These are phyloP conservation scores for Aspergillus arachidicola DNA, from an alignment of 2,329 filamentous ascomycete species.

Conservation along the genomic window DNA sequence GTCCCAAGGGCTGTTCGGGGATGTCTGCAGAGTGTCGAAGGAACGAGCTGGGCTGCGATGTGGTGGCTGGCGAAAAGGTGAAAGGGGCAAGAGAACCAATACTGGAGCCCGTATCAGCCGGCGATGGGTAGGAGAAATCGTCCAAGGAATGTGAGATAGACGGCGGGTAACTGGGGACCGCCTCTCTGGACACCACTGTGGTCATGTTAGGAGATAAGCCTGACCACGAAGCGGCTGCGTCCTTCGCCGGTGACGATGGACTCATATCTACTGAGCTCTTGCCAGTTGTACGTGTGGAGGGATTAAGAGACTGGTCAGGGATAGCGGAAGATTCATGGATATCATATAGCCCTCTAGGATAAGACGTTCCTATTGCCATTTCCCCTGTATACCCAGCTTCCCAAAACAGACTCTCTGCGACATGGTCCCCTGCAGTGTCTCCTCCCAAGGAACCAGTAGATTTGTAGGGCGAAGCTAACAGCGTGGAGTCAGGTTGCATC, in stretches of 20 bases:
- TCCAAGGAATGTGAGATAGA: constrained; percentile 21
- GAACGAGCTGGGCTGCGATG: constrained; percentile 40
- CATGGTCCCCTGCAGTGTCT: constrained; percentile 8
- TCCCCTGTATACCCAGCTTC: constrained; percentile 14
- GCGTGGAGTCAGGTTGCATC: constrained; percentile 7
- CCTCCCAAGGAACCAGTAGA: constrained; percentile 8
- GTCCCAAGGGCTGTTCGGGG: constrained; percentile 40
- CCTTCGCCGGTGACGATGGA: constrained; percentile 18
- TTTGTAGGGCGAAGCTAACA: constrained; percentile 8
- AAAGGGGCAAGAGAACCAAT: constrained; percentile 31
- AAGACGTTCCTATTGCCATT: constrained; percentile 19
- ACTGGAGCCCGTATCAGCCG: constrained; percentile 28
- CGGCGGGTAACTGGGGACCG: constrained; percentile 22
- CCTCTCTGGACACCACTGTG: constrained; percentile 17
- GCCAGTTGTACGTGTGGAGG: constrained; percentile 19
- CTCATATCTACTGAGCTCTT: constrained; percentile 26
- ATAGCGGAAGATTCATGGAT: constrained; percentile 24
- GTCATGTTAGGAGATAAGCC: constrained; percentile 20
- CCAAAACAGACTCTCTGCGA: constrained; percentile 18
- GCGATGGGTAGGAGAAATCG: constrained; percentile 21
- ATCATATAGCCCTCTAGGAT: constrained; percentile 26
- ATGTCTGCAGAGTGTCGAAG: constrained; percentile 34
- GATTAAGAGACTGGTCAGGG: constrained; percentile 20
- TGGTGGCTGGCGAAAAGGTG: constrained; percentile 32
- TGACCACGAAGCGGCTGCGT: constrained; percentile 24